These are phyloP conservation scores for Rehmannia glutinosa DNA, from an alignment of 257 asterid genomes.

Conservation along the genomic window DNA sequence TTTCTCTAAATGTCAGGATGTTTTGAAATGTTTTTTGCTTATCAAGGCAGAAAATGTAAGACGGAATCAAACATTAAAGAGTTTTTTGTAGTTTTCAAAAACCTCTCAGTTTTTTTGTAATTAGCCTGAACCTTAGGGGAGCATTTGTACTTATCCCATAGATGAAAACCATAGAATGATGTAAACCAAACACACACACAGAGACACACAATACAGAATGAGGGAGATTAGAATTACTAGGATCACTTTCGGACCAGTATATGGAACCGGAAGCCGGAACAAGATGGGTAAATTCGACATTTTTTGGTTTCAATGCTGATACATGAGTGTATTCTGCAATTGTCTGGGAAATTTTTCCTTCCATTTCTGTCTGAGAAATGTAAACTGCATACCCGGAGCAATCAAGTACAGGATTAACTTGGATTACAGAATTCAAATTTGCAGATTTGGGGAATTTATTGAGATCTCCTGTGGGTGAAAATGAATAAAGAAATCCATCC, in stretches of 20 bases:
- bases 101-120: no score
- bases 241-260: slow-evolving; percentile 60
- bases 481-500: slow-evolving; percentile 85
- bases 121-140: no score
- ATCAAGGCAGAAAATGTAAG: no score
- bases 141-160: no score
- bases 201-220: no score
- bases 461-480: slow-evolving; percentile 64
- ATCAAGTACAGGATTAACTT: slow-evolving; percentile 69
- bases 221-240: slow-evolving; percentile 41
- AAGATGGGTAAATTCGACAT: slow-evolving; percentile 43
- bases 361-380: slow-evolving; percentile 70
- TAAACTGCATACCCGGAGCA: slow-evolving; percentile 81
- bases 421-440: slow-evolving; percentile 50
- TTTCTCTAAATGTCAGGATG: no score
- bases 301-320: slow-evolving; percentile 72
- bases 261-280: slow-evolving; percentile 62
- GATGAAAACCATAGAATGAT: neutral
- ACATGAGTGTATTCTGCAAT: slow-evolving; percentile 52
- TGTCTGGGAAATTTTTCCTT: slow-evolving; percentile 43
- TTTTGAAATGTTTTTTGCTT: no score
- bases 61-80: no score
- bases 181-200: no score
- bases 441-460: slow-evolving; percentile 51
- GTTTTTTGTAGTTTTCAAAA: no score